Conservation (phyloP, 768 basidiomycete species). For the Neoboletus magnificus region DNA sequence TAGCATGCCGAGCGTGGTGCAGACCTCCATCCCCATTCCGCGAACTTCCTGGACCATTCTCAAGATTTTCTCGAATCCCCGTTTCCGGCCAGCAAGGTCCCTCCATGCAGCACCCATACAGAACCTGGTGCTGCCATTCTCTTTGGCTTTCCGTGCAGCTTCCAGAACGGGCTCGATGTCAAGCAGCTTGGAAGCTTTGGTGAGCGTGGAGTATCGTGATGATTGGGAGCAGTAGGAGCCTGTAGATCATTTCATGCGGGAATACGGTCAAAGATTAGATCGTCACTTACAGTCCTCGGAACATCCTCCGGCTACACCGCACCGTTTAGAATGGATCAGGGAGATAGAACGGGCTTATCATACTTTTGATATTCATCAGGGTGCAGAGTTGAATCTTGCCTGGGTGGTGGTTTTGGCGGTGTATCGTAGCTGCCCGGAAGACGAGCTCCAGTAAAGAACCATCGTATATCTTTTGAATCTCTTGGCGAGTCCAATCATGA, state of each 20-base stretch:
- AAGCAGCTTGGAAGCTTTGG: constrained; percentile 82
- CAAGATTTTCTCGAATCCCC: constrained; percentile 90
- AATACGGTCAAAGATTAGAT: constrained; percentile 1
- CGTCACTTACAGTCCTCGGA: constrained; percentile 80
- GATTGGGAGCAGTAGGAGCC: constrained; percentile 99
- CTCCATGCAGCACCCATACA: constrained; percentile 99
- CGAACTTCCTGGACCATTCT: constrained; percentile 89
- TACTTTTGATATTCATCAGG: constrained; percentile 98
- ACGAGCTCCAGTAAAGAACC: constrained; percentile 84
- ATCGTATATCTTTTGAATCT: constrained; percentile 86
- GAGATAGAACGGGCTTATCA: constrained; percentile 33
- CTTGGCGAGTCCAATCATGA: constrained; percentile 70
- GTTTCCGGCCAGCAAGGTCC: constrained; percentile 87
- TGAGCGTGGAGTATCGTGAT: constrained; percentile 85
- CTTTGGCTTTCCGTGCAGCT: constrained; percentile 91
- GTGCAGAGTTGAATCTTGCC: constrained; percentile 93
- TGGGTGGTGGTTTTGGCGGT: constrained; percentile 84
- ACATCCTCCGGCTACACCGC: constrained; percentile 79
- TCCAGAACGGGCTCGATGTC: constrained; percentile 90
- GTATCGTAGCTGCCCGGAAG: constrained; percentile 79
- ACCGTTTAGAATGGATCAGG: constrained; percentile 10
- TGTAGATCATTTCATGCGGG: constrained; percentile 27
- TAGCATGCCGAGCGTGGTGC: constrained; percentile 97
- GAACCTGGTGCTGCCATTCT: constrained; percentile 94
- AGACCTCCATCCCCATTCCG: constrained; percentile 98